Evolutionary conservation across 495 filamentous ascomycete genomes (phyloP), one percentile per base, ranked within the genome.

Genomic region (Penicillium pancosmium): DNA sequence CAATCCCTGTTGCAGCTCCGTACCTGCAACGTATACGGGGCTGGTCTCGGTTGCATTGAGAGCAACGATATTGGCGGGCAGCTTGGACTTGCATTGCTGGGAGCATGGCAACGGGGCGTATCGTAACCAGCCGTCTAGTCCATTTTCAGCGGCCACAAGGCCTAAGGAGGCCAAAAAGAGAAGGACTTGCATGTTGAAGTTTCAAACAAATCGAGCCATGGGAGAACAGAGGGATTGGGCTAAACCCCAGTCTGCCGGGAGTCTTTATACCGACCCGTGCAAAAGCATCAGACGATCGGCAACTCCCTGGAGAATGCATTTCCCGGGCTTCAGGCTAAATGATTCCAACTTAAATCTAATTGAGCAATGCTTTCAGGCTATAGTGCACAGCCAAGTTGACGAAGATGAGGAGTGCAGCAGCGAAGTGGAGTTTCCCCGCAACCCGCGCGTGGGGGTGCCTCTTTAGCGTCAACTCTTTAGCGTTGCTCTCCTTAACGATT

Each of bases 81-180:
- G 57, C 3, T 44, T 60, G 19, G 56, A 63, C 27, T 68, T 71
- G 43, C 71, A 77, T 36, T 60, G 60, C 49, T 68, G 57, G 33
- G 78, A 70, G 48, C 70, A 63, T 2, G 80, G 74, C 41, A 88
- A 57, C 10, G 79, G 77, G 19, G 86, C 82, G 70, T 89, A 89
- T 48, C 86, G 82, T 38, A 90, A 66, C 87, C 87, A 90, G 55
- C 77, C 86, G 50, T 79, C 72, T 21, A 83, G 68, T 13, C 87
- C 87, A 61, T 83, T 80, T 61, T 90, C 61, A 40, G 67, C 71
- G 21, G 60, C 63, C 15, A 40, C 61, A 19, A 57, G 10, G 31
- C 63, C 60, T 19, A 66, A 25, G 11, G 53, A 55, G 1, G 51
- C 61, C n/a, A 66, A 25, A 2, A 64, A 55, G 9, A 60, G 34